A percentile compares a stretch with the other conserved stretches of the same genome.
Evolutionary conservation across 2,329 filamentous ascomycete genomes (phyloP).

Genomic region (Fusarium hostae): DNA sequence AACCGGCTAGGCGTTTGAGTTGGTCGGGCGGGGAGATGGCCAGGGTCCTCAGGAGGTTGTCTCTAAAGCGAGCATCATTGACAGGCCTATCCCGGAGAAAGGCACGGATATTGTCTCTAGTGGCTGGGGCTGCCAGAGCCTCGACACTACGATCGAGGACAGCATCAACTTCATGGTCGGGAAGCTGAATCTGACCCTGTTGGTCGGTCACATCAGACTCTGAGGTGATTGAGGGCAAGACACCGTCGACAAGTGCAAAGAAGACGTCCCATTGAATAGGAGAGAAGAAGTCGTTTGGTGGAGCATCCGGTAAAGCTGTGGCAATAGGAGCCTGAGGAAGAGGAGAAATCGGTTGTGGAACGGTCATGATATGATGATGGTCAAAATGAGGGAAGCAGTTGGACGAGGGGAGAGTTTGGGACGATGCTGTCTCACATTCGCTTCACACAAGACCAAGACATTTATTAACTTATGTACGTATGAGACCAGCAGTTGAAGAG

Average conservation of each 20-base stretch:
- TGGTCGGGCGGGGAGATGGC: conserved; percentile 48
- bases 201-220: conserved; percentile 53
- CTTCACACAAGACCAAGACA: conserved; percentile 32
- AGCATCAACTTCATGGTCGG: conserved; percentile 61
- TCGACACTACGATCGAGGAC: conserved; percentile 54
- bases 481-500: not conserved
- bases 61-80: conserved; percentile 63
- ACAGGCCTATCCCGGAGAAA: conserved; percentile 65
- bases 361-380: conserved; percentile 21
- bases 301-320: conserved; percentile 44
- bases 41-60: conserved; percentile 59
- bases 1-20: conserved; percentile 52
- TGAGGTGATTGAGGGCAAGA: conserved; percentile 68
- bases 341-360: conserved; percentile 29
- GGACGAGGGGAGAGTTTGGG: conserved; percentile 20
- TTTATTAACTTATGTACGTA: conserved; percentile 19
- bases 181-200: conserved; percentile 56
- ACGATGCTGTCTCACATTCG: conserved; percentile 32
- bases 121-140: conserved; percentile 53
- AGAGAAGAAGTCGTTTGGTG: conserved; percentile 54
- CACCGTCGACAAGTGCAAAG: conserved; percentile 65
- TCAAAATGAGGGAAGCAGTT: conserved; percentile 16
- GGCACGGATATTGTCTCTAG: conserved; percentile 58
- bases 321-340: conserved; percentile 25
- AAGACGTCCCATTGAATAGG: conserved; percentile 65